phyloP scores from a whole-genome alignment of 495 filamentous ascomycete genomes.

The Penicillium coffeae region DNA sequence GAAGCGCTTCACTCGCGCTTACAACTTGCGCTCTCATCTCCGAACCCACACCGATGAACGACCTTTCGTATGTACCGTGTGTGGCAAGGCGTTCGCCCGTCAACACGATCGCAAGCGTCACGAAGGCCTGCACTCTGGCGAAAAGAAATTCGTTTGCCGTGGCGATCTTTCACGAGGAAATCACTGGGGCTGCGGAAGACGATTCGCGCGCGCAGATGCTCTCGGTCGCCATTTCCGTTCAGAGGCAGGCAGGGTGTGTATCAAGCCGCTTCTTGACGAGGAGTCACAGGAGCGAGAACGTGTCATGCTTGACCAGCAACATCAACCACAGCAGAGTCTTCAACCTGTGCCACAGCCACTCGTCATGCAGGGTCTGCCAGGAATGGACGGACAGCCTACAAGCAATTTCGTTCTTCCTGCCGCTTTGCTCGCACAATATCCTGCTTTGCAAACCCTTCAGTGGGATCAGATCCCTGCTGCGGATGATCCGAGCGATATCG shows the following conservation, averaged over 20 bases:
- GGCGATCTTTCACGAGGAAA: slow-evolving; percentile 79
- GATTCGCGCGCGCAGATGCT: slow-evolving; percentile 93
- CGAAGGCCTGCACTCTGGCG: slow-evolving; percentile 84
- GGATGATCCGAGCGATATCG: slow-evolving; percentile 67
- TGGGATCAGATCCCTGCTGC: slow-evolving; percentile 59
- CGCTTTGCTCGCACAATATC: slow-evolving; percentile 86
- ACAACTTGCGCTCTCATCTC: slow-evolving; percentile 87
- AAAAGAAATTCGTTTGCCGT: slow-evolving; percentile 96
- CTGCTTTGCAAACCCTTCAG: slow-evolving; percentile 77
- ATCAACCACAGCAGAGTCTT: slow-evolving; percentile 34
- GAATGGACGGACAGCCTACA: slow-evolving; percentile 37
- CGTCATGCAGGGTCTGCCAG: slow-evolving; percentile 38
- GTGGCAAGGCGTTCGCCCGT: slow-evolving; percentile 93
- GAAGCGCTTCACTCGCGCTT: slow-evolving; percentile 83
- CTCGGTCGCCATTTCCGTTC: slow-evolving; percentile 95
- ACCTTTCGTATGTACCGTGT: slow-evolving; percentile 93
- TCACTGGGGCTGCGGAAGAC: slow-evolving; percentile 87
- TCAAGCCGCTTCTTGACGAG: slow-evolving; percentile 90
- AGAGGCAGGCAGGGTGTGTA: slow-evolving; percentile 92
- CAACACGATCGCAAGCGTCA: slow-evolving; percentile 91
- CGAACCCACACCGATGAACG: slow-evolving; percentile 91
- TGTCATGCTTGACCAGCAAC: slow-evolving; percentile 59
- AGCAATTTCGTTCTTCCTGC: slow-evolving; percentile 73
- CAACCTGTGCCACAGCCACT: slow-evolving; percentile 42
- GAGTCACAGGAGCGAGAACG: slow-evolving; percentile 75